Conservation (phyloP, 495 filamentous ascomycete genomes). For the Aspergillus funiculosus region DNA sequence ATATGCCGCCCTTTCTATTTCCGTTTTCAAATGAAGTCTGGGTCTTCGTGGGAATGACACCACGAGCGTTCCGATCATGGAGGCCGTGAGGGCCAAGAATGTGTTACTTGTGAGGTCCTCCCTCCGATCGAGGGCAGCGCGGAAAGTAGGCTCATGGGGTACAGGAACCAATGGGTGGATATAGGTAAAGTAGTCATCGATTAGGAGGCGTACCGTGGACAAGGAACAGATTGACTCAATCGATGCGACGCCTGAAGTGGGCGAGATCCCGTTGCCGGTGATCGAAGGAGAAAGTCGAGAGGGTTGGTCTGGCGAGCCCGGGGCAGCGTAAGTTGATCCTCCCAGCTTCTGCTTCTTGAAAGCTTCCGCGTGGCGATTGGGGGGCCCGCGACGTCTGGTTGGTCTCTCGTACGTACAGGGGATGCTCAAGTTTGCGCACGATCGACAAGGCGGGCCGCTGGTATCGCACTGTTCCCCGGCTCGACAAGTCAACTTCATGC, state of each 20-base stretch:
- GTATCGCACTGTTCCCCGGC: constrained; percentile 65
- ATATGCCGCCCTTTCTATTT: constrained; percentile 38
- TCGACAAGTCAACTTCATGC: constrained; percentile 1
- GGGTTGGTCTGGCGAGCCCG: constrained; percentile 23
- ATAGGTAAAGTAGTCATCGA: constrained; percentile 88
- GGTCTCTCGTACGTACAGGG: constrained; percentile 78
- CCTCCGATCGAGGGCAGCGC: constrained; percentile 59
- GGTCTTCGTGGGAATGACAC: constrained; percentile 79
- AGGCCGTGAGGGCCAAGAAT: constrained; percentile 72
- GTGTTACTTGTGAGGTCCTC: constrained; percentile 62
- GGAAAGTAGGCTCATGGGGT: constrained; percentile 81
- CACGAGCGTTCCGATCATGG: constrained; percentile 72
- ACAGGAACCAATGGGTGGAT: constrained; percentile 83
- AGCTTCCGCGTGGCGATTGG: constrained; percentile 78
- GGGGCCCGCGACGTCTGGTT: constrained; percentile 74
- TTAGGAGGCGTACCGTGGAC: constrained; percentile 56
- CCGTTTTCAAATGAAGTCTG: constrained; percentile 60
- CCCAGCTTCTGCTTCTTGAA: constrained; percentile 64
- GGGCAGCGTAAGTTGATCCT: constrained; percentile 24
- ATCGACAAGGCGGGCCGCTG: constrained; percentile 68
- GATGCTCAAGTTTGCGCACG: constrained; percentile 71
- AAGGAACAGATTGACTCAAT: constrained; percentile 73
- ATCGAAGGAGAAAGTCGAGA: constrained; percentile 22
- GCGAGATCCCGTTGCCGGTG: constrained; percentile 18
- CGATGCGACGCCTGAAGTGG: constrained; percentile 31